Base-by-base conservation (phyloP, 352 stramenopile genomes). In the Pythium inflatum region DNA sequence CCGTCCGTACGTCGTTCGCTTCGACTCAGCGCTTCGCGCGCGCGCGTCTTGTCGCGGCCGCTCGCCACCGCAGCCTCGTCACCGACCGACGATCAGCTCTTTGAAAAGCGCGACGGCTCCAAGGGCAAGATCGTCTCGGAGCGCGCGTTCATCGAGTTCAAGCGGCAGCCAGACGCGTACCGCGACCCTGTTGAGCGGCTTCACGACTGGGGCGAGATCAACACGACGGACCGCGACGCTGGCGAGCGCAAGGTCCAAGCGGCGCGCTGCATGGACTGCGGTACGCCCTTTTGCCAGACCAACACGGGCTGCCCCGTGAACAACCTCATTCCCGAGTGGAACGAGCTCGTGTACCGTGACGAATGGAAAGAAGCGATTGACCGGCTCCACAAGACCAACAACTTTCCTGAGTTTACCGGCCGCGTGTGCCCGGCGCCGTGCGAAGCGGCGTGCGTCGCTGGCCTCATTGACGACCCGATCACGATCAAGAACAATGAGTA, bases 401-500 rank as follows among this genome's bases (percentile, higher is more conserved):
- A 99, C 84, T 99, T 99, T 77, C 97, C 97, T 14, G 97, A 99
- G 82, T 99, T 99, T 73, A 99, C 97, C 1, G 97, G 97, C 67
- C 87, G 97, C 62, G 97, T 99, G 18, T 99, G 97, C 73, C 97
- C 97, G 14, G 97, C 97, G 59, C 97, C 97, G 7, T 99, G 97
- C 66, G 97, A 99, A 73, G 91, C 92, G 16, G 95, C 92, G 3
- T 99, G 97, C 68, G 97, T 99, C 3, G 95, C 96, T 13, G 97
- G 97, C 6, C 84, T 99, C 25, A 86, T 99, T 27, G 97, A 99
- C 77, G 85, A 95, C 48, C 95, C 96, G 48, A 92, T 99, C 34
- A 99, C 97, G 8, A 99, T 99, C 81, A 99, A 99, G 81, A 99
- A 98, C 82, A 99, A 98, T 65, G 97, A 99, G 87, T 99, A 99